A percentile compares a stretch with the other conserved stretches of the same genome.
Conservation (phyloP, 768 basidiomycete genomes). For the Chiua virens region DNA sequence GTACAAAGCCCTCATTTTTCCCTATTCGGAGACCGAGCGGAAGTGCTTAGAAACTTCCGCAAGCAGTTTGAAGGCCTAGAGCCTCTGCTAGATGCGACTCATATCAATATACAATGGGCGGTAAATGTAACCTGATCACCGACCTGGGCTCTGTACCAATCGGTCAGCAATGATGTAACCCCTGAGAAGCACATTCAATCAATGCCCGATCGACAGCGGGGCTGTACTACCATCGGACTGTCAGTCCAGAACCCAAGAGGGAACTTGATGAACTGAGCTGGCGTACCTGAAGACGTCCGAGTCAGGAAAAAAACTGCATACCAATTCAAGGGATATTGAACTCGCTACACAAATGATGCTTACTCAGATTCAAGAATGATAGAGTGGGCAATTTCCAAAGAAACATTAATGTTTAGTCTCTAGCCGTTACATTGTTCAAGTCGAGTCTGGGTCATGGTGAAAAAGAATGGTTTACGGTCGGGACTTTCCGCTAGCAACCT, state of each 20-base stretch:
- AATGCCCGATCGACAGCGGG: not conserved
- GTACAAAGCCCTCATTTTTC: not conserved
- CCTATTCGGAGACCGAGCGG: not conserved
- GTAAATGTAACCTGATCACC: not conserved
- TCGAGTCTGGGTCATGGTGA: no score
- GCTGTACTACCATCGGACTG: not conserved
- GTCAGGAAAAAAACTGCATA: not conserved
- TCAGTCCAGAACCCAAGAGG: no score
- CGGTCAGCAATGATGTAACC: no score
- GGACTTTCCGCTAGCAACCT: no score
- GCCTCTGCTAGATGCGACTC: not conserved
- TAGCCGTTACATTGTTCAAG: no score
- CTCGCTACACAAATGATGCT: no score
- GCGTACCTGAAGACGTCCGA: no score
- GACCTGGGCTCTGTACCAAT: no score
- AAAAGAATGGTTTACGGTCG: no score
- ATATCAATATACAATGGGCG: not conserved
- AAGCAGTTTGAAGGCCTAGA: not conserved
- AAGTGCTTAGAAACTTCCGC: not conserved
- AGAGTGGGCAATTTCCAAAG: no score
- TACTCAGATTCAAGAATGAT: no score
- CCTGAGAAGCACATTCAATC: conserved; percentile 3
- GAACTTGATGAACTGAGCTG: not conserved
- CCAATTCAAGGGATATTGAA: not conserved
- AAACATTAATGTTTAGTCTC: no score